Evolutionary conservation across 495 filamentous ascomycete genomes (phyloP).

Genomic region (Aspergillus saccharolyticus): DNA sequence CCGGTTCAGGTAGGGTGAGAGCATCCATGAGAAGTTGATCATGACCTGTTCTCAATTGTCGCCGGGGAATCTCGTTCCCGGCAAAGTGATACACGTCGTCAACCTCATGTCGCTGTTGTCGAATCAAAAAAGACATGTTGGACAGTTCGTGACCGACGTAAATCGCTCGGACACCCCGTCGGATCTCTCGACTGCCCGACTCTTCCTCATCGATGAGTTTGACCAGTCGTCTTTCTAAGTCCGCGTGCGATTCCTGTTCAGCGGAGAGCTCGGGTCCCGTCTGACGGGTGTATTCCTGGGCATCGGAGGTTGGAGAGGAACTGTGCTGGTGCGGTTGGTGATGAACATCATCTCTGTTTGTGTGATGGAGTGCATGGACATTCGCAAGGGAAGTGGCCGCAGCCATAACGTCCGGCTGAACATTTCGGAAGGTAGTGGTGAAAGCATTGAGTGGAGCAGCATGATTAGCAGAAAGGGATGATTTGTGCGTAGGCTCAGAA

Average conservation of each 20-base stretch:
- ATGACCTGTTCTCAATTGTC: constrained; percentile 41
- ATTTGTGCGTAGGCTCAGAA: constrained; percentile 23
- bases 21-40: constrained; percentile 47
- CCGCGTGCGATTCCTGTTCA: constrained; percentile 30
- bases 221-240: constrained; percentile 42
- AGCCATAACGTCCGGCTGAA: constrained; percentile 20
- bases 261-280: constrained; percentile 23
- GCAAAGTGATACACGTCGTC: constrained; percentile 46
- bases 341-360: constrained; percentile 11
- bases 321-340: constrained; percentile 13
- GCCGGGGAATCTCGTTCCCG: constrained; percentile 43
- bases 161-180: constrained; percentile 43
- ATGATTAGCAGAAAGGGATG: constrained; percentile 17
- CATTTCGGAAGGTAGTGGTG: constrained; percentile 26
- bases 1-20: constrained; percentile 40
- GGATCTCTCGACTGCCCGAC: constrained; percentile 37
- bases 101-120: constrained; percentile 43
- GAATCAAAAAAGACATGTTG: constrained; percentile 50
- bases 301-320: constrained; percentile 18
- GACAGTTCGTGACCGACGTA: constrained; percentile 48
- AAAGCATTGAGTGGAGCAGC: constrained; percentile 26
- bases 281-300: constrained; percentile 26
- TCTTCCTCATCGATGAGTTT: constrained; percentile 46
- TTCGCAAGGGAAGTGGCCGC: constrained; percentile 11
- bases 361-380: constrained; percentile 8